A percentile compares a stretch with the other conserved stretches of the same genome.
These are phyloP conservation scores for Candida yuanshanica DNA, from an alignment of 805 yeast species.

Conservation along the genomic window DNA sequence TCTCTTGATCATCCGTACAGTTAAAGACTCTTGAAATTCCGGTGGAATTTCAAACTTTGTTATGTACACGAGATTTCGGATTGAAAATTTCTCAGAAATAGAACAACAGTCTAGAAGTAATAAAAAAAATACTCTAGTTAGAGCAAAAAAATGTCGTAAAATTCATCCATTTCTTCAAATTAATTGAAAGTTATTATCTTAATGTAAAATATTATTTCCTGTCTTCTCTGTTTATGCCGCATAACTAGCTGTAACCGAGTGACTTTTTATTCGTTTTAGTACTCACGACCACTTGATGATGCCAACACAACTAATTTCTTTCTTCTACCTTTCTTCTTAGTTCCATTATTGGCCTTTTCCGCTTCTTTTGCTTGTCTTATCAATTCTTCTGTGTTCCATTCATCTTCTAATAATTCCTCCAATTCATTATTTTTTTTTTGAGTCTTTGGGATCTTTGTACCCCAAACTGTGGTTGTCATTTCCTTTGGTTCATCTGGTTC, in stretches of 20 bases:
- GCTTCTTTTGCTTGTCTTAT: conserved; percentile 16
- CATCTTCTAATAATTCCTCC: conserved; percentile 26
- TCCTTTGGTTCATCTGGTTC: conserved; percentile 15
- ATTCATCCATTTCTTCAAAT: no score
- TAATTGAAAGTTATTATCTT: no score
- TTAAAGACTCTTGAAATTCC: conserved; percentile 2
- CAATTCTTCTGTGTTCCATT: conserved; percentile 24
- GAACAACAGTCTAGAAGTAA: no score
- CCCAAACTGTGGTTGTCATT: conserved; percentile 66
- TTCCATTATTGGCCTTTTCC: conserved; percentile 1
- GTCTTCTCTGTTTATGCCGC: no score
- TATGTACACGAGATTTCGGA: no score
- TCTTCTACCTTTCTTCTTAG: conserved; percentile 18
- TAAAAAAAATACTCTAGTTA: no score
- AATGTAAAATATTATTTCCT: no score
- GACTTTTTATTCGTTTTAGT: no score
- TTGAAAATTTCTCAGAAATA: background rate
- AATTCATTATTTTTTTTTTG: conserved; percentile 24
- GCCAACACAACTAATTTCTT: conserved; percentile 18
- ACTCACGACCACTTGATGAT: conserved; percentile 12
- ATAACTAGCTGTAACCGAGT: no score
- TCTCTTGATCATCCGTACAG: background rate
- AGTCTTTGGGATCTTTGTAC: conserved; percentile 40
- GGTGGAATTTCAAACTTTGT: conserved; percentile 1
- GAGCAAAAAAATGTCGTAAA: no score